phyloP scores from a whole-genome alignment of 306 rosid genomes.

The Carpinus viminea region DNA sequence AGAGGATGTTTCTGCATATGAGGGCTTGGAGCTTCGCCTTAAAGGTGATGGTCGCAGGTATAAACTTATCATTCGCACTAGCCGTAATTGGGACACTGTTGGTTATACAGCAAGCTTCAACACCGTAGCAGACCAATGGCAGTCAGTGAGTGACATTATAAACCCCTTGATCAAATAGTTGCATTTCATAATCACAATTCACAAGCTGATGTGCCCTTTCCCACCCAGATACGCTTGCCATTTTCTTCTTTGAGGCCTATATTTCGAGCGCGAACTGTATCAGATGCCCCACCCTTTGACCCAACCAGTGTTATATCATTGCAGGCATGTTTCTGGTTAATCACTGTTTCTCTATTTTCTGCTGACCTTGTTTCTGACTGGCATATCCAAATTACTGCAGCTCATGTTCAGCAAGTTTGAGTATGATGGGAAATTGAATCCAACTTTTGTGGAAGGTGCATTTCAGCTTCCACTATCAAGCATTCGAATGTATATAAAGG shows the following conservation, averaged over 20 bases:
- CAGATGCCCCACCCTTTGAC: conserved; percentile 85
- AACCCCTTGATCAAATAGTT: not conserved
- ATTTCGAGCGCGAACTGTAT: conserved; percentile 77
- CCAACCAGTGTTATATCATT: conserved; percentile 61
- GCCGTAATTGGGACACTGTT: conserved; percentile 84
- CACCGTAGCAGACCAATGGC: conserved; percentile 85
- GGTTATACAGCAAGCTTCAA: conserved; percentile 78
- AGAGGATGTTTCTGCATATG: conserved; percentile 85
- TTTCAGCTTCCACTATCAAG: conserved; percentile 86
- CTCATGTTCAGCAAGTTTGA: conserved; percentile 98
- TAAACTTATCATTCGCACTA: conserved; percentile 74
- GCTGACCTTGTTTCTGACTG: conserved; percentile 21
- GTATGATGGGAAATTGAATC: conserved; percentile 86
- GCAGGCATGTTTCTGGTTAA: conserved; percentile 62
- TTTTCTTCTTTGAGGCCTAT: conserved; percentile 87
- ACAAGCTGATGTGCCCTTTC: conserved; percentile 23
- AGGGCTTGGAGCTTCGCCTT: conserved; percentile 82
- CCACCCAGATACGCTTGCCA: conserved; percentile 62
- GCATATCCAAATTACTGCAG: conserved; percentile 51
- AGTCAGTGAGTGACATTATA: conserved; percentile 56
- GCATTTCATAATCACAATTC: conserved; percentile 3
- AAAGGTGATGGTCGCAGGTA: conserved; percentile 93
- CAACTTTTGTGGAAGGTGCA: conserved; percentile 74
- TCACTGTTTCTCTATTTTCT: conserved; percentile 31
- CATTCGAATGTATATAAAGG: conserved; percentile 66